Evolutionary conservation across 108 stramenopile species (phyloP).

Genomic region (Pinguiococcus pyrenoidosus): DNA sequence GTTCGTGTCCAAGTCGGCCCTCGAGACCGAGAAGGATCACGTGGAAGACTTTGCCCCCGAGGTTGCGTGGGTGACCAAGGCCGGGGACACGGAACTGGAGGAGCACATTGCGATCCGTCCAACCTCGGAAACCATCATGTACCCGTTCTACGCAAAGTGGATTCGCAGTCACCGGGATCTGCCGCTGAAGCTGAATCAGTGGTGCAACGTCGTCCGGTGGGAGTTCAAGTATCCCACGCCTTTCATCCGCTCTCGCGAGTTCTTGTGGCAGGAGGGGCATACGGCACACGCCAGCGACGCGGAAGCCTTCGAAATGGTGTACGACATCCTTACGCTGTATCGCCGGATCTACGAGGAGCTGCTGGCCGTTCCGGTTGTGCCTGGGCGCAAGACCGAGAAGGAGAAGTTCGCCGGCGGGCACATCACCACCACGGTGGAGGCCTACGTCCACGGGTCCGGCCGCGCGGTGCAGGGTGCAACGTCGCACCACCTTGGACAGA

Average conservation of each 20-base stretch:
- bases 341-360: slow-evolving; percentile 90
- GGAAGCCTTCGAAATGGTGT: slow-evolving; percentile 90
- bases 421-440: slow-evolving; percentile 95
- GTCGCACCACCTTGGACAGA: slow-evolving; percentile 93
- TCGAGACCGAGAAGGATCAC: slow-evolving; percentile 95
- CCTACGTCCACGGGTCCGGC: slow-evolving; percentile 88
- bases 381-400: slow-evolving; percentile 88
- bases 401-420: slow-evolving; percentile 98
- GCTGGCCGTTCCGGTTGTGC: slow-evolving; percentile 81
- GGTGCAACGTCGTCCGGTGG: slow-evolving; percentile 98
- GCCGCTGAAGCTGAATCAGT: slow-evolving; percentile 95
- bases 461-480: slow-evolving; percentile 99
- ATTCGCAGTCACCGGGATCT: slow-evolving; percentile 57
- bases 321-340: slow-evolving; percentile 88
- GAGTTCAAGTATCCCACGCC: slow-evolving; percentile 99
- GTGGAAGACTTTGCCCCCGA: slow-evolving; percentile 98
- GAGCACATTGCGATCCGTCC: slow-evolving; percentile 95
- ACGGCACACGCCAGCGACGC: slow-evolving; percentile 91
- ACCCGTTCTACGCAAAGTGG: slow-evolving; percentile 93
- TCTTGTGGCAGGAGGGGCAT: slow-evolving; percentile 99
- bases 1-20: slow-evolving; percentile 76
- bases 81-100: slow-evolving; percentile 63
- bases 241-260: slow-evolving; percentile 88
- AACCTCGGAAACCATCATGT: slow-evolving; percentile 98
- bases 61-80: slow-evolving; percentile 90